A percentile compares a stretch with the other conserved stretches of the same genome.
Evolutionary conservation across 345 rosid genomes (phyloP).

Genomic region (Carallia pectinifolia): DNA sequence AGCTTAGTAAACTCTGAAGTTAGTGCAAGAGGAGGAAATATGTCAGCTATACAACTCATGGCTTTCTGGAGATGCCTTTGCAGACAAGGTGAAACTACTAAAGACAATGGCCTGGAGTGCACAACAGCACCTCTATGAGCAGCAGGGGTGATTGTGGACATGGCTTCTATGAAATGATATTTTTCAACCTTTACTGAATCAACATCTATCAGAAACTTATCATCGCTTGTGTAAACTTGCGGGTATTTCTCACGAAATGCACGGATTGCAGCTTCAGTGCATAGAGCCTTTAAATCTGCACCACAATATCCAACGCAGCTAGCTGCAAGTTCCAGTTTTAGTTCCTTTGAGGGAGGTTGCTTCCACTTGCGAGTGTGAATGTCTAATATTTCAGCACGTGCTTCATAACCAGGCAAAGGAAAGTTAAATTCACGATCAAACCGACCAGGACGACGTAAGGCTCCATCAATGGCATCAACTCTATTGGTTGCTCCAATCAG

Average conservation of each 20-base stretch:
- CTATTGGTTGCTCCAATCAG: constrained; percentile 99
- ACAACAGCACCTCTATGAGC: constrained; percentile 97
- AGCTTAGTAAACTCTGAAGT: constrained; percentile 78
- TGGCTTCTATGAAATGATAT: constrained; percentile 88
- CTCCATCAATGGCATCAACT: constrained; percentile 99
- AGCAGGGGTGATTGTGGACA: constrained; percentile 97
- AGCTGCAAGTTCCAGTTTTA: constrained; percentile 88
- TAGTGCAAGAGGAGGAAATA: constrained; percentile 66
- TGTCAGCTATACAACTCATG: constrained; percentile 66
- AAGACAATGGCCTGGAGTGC: constrained; percentile 92
- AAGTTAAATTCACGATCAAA: constrained; percentile 98
- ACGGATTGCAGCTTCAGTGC: constrained; percentile 99
- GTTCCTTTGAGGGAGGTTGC: constrained; percentile 82
- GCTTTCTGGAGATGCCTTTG: constrained; percentile 75
- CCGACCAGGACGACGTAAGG: constrained; percentile 98
- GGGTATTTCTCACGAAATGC: constrained; percentile 99
- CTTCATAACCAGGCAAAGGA: constrained; percentile 97
- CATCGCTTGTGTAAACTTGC: constrained; percentile 97
- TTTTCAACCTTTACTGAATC: constrained; percentile 84
- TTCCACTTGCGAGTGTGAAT: constrained; percentile 99
- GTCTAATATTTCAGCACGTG: constrained; percentile 92
- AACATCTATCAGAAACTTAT: constrained; percentile 91
- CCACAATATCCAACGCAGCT: constrained; percentile 99
- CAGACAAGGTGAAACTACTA: constrained; percentile 89
- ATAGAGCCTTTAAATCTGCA: constrained; percentile 94